Conservation (phyloP, 352 stramenopile species). For the Elongisporangium anandrum region DNA sequence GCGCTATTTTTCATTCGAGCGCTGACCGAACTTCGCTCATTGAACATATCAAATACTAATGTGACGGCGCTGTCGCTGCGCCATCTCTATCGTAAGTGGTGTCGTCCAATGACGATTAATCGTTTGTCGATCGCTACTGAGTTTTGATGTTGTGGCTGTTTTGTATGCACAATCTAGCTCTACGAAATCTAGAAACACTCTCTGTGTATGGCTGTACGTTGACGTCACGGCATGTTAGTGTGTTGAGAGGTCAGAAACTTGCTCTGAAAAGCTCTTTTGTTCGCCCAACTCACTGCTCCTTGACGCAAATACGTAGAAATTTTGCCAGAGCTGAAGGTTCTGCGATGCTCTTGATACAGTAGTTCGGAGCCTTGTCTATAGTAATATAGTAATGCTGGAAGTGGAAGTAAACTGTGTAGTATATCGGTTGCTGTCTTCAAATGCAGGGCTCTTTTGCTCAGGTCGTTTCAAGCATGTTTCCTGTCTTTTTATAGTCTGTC, state of each 20-base stretch:
- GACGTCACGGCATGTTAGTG: conserved; percentile 43
- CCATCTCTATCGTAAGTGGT: conserved; percentile 50
- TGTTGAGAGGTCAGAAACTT: conserved; percentile 34
- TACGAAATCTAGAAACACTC: conserved; percentile 49
- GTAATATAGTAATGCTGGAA: not conserved
- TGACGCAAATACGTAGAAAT: conserved; percentile 24
- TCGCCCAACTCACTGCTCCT: not conserved
- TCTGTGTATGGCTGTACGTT: conserved; percentile 55
- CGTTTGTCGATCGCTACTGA: not conserved
- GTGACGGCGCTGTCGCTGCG: conserved; percentile 64
- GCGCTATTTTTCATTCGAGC: conserved; percentile 53
- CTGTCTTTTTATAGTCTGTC: not conserved
- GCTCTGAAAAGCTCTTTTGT: not conserved
- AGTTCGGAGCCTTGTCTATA: not conserved
- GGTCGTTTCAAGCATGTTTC: not conserved
- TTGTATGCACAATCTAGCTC: conserved; percentile 19
- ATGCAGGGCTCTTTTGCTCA: not conserved
- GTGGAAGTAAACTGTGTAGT: conserved; percentile 1
- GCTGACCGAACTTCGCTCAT: conserved; percentile 47
- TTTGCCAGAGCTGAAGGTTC: conserved; percentile 34
- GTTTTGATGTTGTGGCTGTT: conserved; percentile 1
- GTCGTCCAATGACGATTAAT: conserved; percentile 3
- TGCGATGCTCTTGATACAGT: conserved; percentile 51
- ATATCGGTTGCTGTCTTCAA: conserved; percentile 1
- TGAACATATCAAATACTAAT: conserved; percentile 78